These are phyloP conservation scores for Xylariomycetidae sp. DNA, from an alignment of 2,329 filamentous ascomycete species.

Conservation along the genomic window DNA sequence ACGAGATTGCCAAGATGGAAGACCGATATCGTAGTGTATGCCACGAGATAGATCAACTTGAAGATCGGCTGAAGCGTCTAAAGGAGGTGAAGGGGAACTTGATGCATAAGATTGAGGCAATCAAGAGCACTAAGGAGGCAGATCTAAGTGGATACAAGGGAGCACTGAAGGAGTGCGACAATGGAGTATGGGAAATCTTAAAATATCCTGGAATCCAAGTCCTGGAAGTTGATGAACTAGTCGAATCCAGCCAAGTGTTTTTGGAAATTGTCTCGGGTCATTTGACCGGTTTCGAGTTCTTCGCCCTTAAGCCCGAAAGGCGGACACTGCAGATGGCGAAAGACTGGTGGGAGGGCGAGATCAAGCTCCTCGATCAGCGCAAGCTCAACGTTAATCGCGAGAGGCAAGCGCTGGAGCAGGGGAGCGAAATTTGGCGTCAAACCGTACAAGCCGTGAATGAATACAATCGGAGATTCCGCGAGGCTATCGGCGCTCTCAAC, in stretches of 20 bases:
- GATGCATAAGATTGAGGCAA: conserved; percentile 54
- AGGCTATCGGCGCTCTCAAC: no score
- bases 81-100: conserved; percentile 57
- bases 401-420: conserved; percentile 61
- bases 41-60: conserved; percentile 61
- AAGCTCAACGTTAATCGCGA: conserved; percentile 57
- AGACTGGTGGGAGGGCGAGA: conserved; percentile 65
- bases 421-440: conserved; percentile 65
- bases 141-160: conserved; percentile 68
- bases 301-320: conserved; percentile 57
- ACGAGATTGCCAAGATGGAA: conserved; percentile 56
- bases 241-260: conserved; percentile 12
- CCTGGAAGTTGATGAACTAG: conserved; percentile 43
- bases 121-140: conserved; percentile 62
- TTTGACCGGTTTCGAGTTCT: conserved; percentile 47
- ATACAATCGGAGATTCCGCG: no score
- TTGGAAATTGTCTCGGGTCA: conserved; percentile 15
- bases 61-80: conserved; percentile 58
- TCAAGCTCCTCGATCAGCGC: conserved; percentile 49
- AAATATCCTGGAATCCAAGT: conserved; percentile 51
- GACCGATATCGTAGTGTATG: conserved; percentile 50
- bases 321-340: conserved; percentile 67
- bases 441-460: no score
- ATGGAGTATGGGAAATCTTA: conserved; percentile 56
- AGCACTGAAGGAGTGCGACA: conserved; percentile 62